A percentile compares a stretch with the other conserved stretches of the same genome.
Conservation (phyloP, 2,329 filamentous ascomycete genomes). For the Clarireedia monteithiana region DNA sequence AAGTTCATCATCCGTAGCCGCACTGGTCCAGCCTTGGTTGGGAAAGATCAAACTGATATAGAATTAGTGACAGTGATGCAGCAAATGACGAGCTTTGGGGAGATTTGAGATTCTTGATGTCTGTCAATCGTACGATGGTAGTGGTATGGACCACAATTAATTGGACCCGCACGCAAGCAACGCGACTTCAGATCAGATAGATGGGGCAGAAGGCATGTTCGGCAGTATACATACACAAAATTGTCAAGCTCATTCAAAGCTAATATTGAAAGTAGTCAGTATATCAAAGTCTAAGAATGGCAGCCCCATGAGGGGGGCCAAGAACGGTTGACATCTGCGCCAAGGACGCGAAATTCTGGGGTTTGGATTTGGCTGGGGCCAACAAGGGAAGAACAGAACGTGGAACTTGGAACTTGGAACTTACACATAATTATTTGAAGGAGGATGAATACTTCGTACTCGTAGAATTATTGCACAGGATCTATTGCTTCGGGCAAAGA, state of each 20-base stretch:
- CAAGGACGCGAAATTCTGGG: conserved; percentile 3
- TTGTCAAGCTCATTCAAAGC: conserved; percentile 24
- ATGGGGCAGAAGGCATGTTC: no score
- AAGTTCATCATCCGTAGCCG: conserved; percentile 13
- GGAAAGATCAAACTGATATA: conserved; percentile 24
- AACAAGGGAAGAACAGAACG: neutral
- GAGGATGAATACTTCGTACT: neutral
- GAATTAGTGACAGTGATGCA: conserved; percentile 11
- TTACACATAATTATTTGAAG: neutral
- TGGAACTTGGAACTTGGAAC: neutral
- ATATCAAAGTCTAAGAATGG: conserved; percentile 3
- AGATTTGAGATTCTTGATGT: no score
- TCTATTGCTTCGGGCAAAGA: conserved; percentile 3
- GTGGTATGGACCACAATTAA: neutral
- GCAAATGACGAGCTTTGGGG: neutral
- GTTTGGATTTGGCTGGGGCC: neutral
- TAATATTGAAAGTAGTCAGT: conserved; percentile 12
- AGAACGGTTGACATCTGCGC: conserved; percentile 13
- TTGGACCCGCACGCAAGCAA: no score
- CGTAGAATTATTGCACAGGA: neutral
- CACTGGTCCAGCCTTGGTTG: conserved; percentile 24
- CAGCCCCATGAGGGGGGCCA: conserved; percentile 1
- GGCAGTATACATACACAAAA: conserved; percentile 21
- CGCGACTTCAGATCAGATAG: no score
- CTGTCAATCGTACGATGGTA: neutral